Percentiles rank a stretch among this genome's conserved stretches.
These are phyloP conservation scores for Cenchrus purpureus DNA, from an alignment of 176 grass and related monocot genomes.

Conservation along the genomic window DNA sequence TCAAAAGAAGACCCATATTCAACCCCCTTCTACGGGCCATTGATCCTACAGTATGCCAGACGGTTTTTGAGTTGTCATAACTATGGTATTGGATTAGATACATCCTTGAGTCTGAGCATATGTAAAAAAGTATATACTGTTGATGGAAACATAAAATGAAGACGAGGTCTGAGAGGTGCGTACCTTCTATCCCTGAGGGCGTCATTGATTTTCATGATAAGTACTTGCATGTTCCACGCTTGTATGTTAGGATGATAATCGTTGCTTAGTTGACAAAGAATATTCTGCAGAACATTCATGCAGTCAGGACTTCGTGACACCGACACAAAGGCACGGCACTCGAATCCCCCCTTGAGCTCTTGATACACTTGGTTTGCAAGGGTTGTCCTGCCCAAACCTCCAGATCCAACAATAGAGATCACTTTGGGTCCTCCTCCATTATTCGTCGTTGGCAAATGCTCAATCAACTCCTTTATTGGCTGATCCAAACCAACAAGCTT, in stretches of 20 bases:
- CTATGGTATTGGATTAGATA: no score
- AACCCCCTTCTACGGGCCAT: no score
- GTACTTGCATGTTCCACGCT: neutral
- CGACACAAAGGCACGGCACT: neutral
- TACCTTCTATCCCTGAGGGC: neutral
- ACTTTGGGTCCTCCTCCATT: neutral
- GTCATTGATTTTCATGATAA: neutral
- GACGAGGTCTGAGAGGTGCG: neutral
- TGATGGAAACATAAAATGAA: no score
- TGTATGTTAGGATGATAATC: neutral
- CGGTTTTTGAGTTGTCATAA: no score
- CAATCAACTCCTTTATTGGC: neutral
- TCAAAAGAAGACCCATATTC: no score
- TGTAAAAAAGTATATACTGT: no score
- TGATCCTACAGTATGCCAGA: no score
- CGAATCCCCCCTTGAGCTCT: neutral
- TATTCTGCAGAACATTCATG: neutral
- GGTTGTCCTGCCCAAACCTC: neutral
- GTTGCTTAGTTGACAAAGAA: neutral
- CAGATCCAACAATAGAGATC: neutral
- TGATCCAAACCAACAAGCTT: neutral
- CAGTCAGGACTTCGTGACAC: neutral
- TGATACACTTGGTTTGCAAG: neutral
- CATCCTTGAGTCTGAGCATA: no score
- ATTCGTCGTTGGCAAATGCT: neutral